Conservation (phyloP, 805 yeast genomes). For the Ogataea degrootiae region DNA sequence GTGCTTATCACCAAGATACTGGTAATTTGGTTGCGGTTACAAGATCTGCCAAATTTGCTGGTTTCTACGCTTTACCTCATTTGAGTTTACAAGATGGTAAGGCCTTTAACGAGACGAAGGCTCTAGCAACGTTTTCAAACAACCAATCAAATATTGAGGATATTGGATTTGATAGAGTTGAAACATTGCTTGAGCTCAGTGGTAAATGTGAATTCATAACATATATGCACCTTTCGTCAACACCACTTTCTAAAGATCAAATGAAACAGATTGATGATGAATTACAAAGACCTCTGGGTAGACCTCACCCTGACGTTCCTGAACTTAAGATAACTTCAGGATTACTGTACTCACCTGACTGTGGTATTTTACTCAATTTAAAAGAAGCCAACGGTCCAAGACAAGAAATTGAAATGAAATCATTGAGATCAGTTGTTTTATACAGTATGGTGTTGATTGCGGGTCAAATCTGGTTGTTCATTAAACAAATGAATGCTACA, state of each 20-base stretch:
- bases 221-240: conserved; percentile 65
- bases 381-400: conserved; percentile 48
- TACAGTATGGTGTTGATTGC: conserved; percentile 42
- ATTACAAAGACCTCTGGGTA: conserved; percentile 66
- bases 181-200: conserved; percentile 27
- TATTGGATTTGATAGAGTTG: conserved; percentile 33
- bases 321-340: conserved; percentile 48
- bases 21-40: conserved; percentile 61
- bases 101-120: conserved; percentile 41
- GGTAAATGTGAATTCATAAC: conserved; percentile 65
- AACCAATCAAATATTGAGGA: conserved; percentile 39
- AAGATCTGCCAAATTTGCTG: conserved; percentile 59
- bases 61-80: conserved; percentile 59
- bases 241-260: conserved; percentile 48
- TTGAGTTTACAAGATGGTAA: conserved; percentile 36
- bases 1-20: conserved; percentile 60
- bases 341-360: conserved; percentile 81
- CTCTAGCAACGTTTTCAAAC: conserved; percentile 38
- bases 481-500: conserved; percentile 66
- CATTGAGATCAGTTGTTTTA: conserved; percentile 38
- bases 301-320: conserved; percentile 65
- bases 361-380: conserved; percentile 55
- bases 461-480: conserved; percentile 50
- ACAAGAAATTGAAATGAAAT: conserved; percentile 39
- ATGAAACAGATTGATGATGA: conserved; percentile 67